Percentiles rank a stretch among this genome's conserved stretches.
Conservation (phyloP, 2,329 filamentous ascomycete species). For the Hypoxylon rubiginosum region DNA sequence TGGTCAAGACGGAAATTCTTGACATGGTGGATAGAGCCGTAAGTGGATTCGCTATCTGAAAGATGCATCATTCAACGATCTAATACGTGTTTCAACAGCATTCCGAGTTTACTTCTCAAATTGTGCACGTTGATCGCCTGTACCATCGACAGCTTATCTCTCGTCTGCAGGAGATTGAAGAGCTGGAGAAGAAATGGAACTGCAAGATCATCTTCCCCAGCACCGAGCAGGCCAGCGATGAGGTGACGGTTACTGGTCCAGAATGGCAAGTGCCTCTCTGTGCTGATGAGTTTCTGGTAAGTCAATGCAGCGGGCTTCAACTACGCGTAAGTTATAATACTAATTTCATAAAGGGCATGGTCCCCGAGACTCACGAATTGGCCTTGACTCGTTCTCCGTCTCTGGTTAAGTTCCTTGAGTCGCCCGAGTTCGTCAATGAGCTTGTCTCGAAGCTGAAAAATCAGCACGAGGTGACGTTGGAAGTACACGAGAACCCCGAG, state of each 20-base stretch:
- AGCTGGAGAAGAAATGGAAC: slow-evolving; percentile 98
- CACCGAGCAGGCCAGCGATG: slow-evolving; percentile 96
- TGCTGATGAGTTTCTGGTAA: slow-evolving; percentile 91
- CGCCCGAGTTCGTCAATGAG: slow-evolving; percentile 83
- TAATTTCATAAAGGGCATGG: slow-evolving; percentile 79
- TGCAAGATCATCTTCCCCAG: slow-evolving; percentile 99
- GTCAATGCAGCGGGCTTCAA: slow-evolving; percentile 41
- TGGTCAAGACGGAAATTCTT: slow-evolving; percentile 98
- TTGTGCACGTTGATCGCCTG: slow-evolving; percentile 91
- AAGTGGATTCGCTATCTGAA: slow-evolving; percentile 54
- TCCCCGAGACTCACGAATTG: slow-evolving; percentile 94
- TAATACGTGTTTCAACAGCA: slow-evolving; percentile 66
- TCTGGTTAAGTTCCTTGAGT: slow-evolving; percentile 85
- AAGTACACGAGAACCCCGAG: slow-evolving; percentile 75
- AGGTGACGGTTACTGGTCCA: slow-evolving; percentile 94
- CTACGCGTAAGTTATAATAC: slow-evolving; percentile 27
- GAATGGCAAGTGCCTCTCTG: slow-evolving; percentile 99
- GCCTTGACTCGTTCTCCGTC: slow-evolving; percentile 82
- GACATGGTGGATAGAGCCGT: slow-evolving; percentile 98
- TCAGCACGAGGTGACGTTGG: slow-evolving; percentile 92
- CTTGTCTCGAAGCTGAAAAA: slow-evolving; percentile 86
- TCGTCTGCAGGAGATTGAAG: slow-evolving; percentile 89
- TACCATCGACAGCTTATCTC: slow-evolving; percentile 95
- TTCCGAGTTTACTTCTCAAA: slow-evolving; percentile 95
- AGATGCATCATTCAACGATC: slow-evolving; percentile 9